Percentiles rank a stretch among this genome's conserved stretches.
Evolutionary conservation across 352 stramenopile species (phyloP).

Genomic region (Phytophthora uliginosa): DNA sequence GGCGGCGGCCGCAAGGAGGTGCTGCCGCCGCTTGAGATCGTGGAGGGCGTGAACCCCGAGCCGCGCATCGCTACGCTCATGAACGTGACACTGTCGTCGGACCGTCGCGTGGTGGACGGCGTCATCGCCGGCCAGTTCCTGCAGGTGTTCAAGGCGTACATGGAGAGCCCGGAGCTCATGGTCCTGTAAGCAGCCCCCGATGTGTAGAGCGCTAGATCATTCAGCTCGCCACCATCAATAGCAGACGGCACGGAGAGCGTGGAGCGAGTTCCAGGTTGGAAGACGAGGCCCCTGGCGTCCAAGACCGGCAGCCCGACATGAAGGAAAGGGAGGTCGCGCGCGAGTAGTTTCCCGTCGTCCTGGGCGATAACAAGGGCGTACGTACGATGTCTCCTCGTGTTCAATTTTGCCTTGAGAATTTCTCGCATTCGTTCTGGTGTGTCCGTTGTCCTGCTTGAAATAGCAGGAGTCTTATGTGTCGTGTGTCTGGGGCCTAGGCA

Average conservation of each 20-base stretch:
- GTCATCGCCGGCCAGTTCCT: slow-evolving; percentile 97
- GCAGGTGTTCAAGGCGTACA: slow-evolving; percentile 97
- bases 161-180: slow-evolving; percentile 95
- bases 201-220: slow-evolving; percentile 38
- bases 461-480: slow-evolving; percentile 29
- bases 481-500: no score
- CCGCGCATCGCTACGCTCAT: slow-evolving; percentile 94
- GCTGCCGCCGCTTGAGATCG: slow-evolving; percentile 57
- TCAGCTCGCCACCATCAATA: slow-evolving; percentile 31
- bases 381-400: slow-evolving; percentile 32
- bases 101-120: slow-evolving; percentile 98
- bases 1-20: slow-evolving; percentile 93
- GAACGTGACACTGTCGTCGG: slow-evolving; percentile 97
- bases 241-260: slow-evolving; percentile 30
- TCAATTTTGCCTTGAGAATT: not conserved
- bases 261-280: slow-evolving; percentile 19
- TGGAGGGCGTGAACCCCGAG: slow-evolving; percentile 73
- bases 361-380: slow-evolving; percentile 40
- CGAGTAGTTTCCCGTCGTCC: slow-evolving; percentile 27
- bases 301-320: slow-evolving; percentile 8
- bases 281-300: slow-evolving; percentile 7
- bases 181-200: slow-evolving; percentile 52
- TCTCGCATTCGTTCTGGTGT: slow-evolving; percentile 1
- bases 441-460: slow-evolving; percentile 34
- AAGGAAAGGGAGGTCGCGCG: slow-evolving; percentile 10